These are phyloP conservation scores for Leccinum pellstonianum DNA, from an alignment of 768 basidiomycete genomes.

Conservation along the genomic window DNA sequence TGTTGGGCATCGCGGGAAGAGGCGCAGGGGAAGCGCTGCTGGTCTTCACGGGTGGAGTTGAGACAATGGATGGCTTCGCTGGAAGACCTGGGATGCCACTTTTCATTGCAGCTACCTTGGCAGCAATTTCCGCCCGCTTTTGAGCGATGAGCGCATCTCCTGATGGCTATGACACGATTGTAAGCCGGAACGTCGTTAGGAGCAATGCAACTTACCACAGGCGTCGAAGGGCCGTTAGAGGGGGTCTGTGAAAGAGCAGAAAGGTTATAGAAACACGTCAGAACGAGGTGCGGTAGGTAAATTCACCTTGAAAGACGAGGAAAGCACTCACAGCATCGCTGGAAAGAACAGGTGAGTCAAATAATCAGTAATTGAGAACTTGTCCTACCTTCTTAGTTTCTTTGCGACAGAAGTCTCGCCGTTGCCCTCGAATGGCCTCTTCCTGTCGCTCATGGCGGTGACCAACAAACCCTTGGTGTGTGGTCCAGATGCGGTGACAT, in stretches of 20 bases:
- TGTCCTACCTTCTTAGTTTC: constrained; percentile 62
- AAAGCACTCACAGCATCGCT: constrained; percentile 67
- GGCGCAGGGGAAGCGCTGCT: constrained; percentile 41
- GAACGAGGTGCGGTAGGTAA: constrained; percentile 45
- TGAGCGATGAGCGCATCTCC: constrained; percentile 73
- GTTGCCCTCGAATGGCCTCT: constrained; percentile 57
- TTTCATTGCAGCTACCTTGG: constrained; percentile 80
- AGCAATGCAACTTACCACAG: constrained; percentile 42
- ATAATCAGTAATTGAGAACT: constrained; percentile 17
- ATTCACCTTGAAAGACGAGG: constrained; percentile 70
- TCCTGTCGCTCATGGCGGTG: constrained; percentile 61
- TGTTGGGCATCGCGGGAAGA: constrained; percentile 40
- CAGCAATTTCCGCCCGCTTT: constrained; percentile 81
- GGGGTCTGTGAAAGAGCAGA: constrained; percentile 47
- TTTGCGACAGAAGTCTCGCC: constrained; percentile 49
- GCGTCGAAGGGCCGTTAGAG: constrained; percentile 43
- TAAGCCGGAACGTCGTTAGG: neutral
- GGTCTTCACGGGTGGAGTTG: constrained; percentile 22
- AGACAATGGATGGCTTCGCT: constrained; percentile 27
- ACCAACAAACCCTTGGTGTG: constrained; percentile 2
- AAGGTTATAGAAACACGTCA: constrained; percentile 71
- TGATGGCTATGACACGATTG: constrained; percentile 37
- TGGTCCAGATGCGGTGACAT: neutral
- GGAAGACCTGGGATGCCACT: constrained; percentile 35
- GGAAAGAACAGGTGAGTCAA: constrained; percentile 22